Evolutionary conservation across 2,329 filamentous ascomycete genomes (phyloP), one percentile per base, ranked within the genome.

Genomic region (Monosporascus sp.): DNA sequence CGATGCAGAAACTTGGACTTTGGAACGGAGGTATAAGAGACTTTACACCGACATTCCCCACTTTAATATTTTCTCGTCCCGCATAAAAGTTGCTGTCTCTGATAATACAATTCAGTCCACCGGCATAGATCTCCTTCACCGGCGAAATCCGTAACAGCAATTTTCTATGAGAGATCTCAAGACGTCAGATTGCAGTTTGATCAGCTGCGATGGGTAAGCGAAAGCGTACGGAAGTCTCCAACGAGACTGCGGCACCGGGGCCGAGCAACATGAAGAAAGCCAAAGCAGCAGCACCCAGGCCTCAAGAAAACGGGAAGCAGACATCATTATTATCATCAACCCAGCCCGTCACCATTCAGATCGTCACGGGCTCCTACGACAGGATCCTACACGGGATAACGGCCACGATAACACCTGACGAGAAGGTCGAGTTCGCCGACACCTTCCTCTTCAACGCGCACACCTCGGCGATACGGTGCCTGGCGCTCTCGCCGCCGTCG

Each of bases 371-470:
- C 48, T 97, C 92, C 51, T 99, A 99, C 73, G 94, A 99, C 68
- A 84, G 91, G 59, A 85, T 95, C 49, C 81, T 99, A 20, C 94
- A 99, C 70, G 94, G 94, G 55, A 80, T 97, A 63, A 90, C 88
- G 7, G 91, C 88, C n/a, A 84, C 84, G 2, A 76, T 96, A 50
- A 76, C 80, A 24, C 67, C 65, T 52, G 63, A 69, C 43, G 60
- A 68, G 51, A 67, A 77, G 17, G 77, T 86, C 52, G 78, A 85
- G 50, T 97, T 97, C 67, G 83, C 89, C 60, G 93, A 97, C 71
- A 93, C 89, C 0, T 99, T 99, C 71, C 82, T 99, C 53, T 97
- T 99, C 81, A 90, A 92, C 67, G 92, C 94, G 16, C 94, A 99
- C 73, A 81, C 85, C 53, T 95, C 92, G 14, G 87, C 94, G 5